A percentile compares a stretch with the other conserved stretches of the same genome.
phyloP scores from a whole-genome alignment of 192 early-diverging fungal genomes.

The Backusella mclennaniae region DNA sequence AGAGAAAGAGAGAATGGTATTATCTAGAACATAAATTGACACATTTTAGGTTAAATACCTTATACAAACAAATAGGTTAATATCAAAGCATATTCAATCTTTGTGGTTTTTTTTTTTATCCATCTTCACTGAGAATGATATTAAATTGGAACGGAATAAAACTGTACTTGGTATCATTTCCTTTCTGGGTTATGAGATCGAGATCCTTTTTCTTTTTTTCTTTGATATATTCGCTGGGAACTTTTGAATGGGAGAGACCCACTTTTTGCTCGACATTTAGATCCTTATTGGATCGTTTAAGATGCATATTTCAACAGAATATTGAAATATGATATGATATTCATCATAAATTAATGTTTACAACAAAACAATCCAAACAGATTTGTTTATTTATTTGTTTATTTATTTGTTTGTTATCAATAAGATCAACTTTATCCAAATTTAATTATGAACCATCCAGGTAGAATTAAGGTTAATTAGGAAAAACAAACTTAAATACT shows the following conservation, averaged over 20 bases:
- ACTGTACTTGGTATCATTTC: background rate
- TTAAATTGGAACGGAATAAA: background rate
- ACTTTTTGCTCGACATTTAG: background rate
- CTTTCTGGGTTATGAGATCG: background rate
- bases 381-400: too few relatives aligned
- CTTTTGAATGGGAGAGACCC: too few relatives aligned
- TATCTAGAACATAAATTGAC: background rate
- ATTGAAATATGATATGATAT: background rate
- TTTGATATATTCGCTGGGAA: background rate
- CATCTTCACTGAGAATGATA: background rate
- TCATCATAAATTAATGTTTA: too few relatives aligned
- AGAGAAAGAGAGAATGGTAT: background rate
- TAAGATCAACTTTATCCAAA: background rate
- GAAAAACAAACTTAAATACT: background rate
- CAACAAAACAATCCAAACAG: too few relatives aligned
- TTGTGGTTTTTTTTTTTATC: background rate
- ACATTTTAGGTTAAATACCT: background rate
- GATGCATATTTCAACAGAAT: background rate
- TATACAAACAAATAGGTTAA: background rate
- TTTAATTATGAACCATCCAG: background rate
- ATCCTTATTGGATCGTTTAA: background rate
- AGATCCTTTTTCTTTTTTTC: background rate
- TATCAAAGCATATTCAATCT: background rate
- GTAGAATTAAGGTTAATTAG: too few relatives aligned
- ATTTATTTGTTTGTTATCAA: too few relatives aligned